A percentile compares a stretch with the other conserved stretches of the same genome.
phyloP scores from a whole-genome alignment of 768 basidiomycete species.

The Naganishia vaughanmartiniae region DNA sequence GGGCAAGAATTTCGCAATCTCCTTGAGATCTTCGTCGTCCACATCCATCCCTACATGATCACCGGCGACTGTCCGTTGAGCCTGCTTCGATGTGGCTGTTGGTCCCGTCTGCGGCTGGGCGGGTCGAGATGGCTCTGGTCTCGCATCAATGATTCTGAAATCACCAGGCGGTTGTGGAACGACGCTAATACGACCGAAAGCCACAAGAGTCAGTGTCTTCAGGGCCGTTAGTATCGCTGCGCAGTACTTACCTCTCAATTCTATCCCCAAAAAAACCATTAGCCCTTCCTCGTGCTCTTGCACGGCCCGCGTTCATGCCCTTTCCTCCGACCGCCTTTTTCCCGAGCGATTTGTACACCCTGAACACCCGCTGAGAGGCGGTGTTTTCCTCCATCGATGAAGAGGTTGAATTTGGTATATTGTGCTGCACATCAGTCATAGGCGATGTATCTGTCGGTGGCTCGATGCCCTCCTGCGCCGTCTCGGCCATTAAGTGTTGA shows the following conservation, averaged over 20 bases:
- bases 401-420: background rate
- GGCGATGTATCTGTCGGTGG: background rate
- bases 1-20: conserved; percentile 51
- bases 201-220: background rate
- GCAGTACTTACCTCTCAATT: background rate
- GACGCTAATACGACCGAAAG: background rate
- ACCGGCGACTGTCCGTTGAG: background rate
- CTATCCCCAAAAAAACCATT: conserved; percentile 7
- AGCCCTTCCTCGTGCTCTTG: background rate
- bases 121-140: conserved; percentile 35
- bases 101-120: conserved; percentile 17
- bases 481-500: conserved; percentile 25
- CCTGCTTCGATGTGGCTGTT: background rate
- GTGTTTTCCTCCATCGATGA: background rate
- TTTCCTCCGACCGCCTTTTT: background rate
- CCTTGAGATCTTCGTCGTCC: conserved; percentile 39
- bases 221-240: background rate
- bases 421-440: background rate
- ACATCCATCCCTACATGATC: conserved; percentile 13
- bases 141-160: conserved; percentile 45
- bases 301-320: background rate
- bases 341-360: conserved; percentile 10
- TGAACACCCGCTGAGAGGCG: conserved; percentile 16
- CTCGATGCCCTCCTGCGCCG: conserved; percentile 3
- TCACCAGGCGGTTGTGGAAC: background rate